Evolutionary conservation across 345 rosid species (phyloP).

Genomic region (Lepidium didymum): DNA sequence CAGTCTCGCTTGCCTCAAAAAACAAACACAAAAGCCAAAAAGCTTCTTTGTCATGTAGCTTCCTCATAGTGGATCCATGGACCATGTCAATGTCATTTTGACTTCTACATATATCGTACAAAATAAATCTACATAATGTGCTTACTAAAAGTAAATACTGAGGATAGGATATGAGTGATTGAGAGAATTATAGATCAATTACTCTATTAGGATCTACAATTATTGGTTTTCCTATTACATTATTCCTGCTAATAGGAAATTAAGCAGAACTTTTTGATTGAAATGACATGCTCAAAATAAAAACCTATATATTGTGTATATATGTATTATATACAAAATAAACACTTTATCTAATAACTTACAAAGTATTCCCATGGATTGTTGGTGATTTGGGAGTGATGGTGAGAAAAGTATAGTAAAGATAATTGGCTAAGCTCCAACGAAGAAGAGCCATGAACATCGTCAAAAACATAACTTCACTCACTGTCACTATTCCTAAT

Average conservation of each 20-base stretch:
- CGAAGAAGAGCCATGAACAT: slow-evolving; percentile 56
- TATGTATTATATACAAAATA: neutral
- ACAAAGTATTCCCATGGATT: slow-evolving; percentile 30
- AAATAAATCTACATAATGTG: neutral
- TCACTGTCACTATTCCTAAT: slow-evolving; percentile 55
- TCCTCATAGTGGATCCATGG: neutral
- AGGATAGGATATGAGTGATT: slow-evolving; percentile 11
- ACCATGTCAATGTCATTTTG: neutral
- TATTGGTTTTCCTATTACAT: too few species aligned
- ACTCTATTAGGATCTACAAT: too few species aligned
- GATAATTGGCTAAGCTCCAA: slow-evolving; percentile 46
- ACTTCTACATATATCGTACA: too few species aligned
- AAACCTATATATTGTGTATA: neutral
- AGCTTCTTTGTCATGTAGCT: neutral
- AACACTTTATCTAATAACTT: slow-evolving; percentile 9
- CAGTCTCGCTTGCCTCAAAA: slow-evolving; percentile 38
- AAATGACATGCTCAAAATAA: too few species aligned
- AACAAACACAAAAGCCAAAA: neutral
- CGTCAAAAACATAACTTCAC: slow-evolving; percentile 42
- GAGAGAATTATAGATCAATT: neutral
- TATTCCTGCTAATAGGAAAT: too few species aligned
- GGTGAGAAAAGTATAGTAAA: slow-evolving; percentile 25
- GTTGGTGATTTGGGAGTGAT: slow-evolving; percentile 31
- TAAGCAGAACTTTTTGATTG: too few species aligned
- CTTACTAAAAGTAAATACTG: neutral